phyloP scores from a whole-genome alignment of 257 asterid species.

The Nicotiana benthamiana region DNA sequence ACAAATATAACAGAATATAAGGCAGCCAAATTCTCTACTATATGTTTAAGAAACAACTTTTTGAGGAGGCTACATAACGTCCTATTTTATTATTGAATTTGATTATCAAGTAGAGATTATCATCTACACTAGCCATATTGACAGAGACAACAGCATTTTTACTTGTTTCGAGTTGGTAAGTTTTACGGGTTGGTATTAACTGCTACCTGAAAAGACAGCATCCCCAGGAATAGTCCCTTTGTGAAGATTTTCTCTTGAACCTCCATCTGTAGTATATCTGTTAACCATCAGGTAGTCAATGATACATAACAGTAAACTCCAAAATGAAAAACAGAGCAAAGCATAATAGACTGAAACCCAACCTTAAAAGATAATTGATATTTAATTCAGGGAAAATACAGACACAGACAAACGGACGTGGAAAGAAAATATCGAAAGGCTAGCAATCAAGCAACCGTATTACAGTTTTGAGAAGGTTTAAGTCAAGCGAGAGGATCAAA shows the following conservation, averaged over 20 bases:
- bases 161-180: neutral
- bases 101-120: neutral
- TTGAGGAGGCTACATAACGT: neutral
- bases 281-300: conserved; percentile 18
- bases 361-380: neutral
- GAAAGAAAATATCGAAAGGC: neutral
- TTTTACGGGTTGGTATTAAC: neutral
- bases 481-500: neutral
- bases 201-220: conserved; percentile 74
- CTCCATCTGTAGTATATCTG: conserved; percentile 98
- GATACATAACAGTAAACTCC: neutral
- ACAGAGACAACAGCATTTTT: neutral
- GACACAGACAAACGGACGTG: neutral
- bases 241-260: conserved; percentile 62
- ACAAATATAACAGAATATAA: neutral
- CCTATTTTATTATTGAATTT: neutral
- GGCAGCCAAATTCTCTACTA: neutral
- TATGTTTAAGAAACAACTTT: neutral
- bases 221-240: conserved; percentile 85
- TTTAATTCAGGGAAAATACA: neutral
- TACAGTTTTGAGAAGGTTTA: neutral
- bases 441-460: neutral
- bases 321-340: neutral
- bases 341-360: neutral
- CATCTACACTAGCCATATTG: neutral